Evolutionary conservation across 2,329 filamentous ascomycete species (phyloP), one percentile per base, ranked within the genome.

Genomic region (Fusarium guadeloupense): DNA sequence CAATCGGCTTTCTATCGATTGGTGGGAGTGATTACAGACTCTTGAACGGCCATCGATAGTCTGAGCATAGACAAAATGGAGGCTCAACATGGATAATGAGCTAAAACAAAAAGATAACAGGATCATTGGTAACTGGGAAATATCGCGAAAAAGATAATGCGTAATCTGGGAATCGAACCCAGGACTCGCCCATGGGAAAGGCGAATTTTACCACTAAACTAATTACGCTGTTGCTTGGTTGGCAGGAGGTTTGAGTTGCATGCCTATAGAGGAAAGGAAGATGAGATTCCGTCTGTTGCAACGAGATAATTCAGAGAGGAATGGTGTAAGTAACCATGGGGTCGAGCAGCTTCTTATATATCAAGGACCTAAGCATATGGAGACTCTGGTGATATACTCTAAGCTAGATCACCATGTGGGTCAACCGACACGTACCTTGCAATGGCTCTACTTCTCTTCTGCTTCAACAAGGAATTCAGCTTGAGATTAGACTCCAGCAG

Each of bases 161-260:
- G 69, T 66, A 59, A 68, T 65, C 69, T 65, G 74, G 69, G 74
- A 72, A 64, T 76, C 74, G 74, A 76, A 76, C 74, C 68, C 74
- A 64, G 65, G 63, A 71, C 72, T 58, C 72, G 67, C 69, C 71
- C 72, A 70, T 76, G 73, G 74, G 74, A 76, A 75, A 73, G 73
- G 71, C 64, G 72, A 56, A 76, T 76, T 73, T 74, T 76, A 76
- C 74, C 74, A 54, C 63, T 76, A 75, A 72, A 76, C 74, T 71
- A 76, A 63, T 62, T 57, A 62, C 68, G 73, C 69, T 41, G 58
- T 52, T 68, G 48, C 46, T 58, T 55, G 21, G 30, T 59, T 54
- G 28, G 19, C 14, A 16, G 3, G 19, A 9, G 5, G 2, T 9
- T n/a, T 14, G 46, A 12, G 9, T 33, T 34, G 30, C 19, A 28